These are phyloP conservation scores for Nitzschia palea DNA, from an alignment of 108 stramenopile species.

Conservation along the genomic window DNA sequence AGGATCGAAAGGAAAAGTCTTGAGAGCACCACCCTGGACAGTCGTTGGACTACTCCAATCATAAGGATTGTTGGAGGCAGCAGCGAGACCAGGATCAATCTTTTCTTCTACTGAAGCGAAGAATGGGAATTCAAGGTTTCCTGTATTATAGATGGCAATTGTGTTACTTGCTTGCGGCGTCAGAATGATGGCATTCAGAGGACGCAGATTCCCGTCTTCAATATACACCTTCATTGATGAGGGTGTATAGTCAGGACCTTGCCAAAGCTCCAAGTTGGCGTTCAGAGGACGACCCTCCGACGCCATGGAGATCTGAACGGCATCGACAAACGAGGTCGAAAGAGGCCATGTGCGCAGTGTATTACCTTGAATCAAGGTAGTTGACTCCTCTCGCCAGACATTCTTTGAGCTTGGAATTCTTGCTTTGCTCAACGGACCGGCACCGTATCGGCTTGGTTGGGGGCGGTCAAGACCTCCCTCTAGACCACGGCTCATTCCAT, in stretches of 20 bases:
- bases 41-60: conserved; percentile 30
- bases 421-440: background rate
- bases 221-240: conserved; percentile 61
- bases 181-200: conserved; percentile 57
- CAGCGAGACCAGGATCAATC: conserved; percentile 6
- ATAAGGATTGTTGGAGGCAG: background rate
- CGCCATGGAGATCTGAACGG: conserved; percentile 39
- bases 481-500: background rate
- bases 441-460: background rate
- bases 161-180: conserved; percentile 57
- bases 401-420: conserved; percentile 4
- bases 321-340: conserved; percentile 36
- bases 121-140: conserved; percentile 63
- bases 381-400: background rate
- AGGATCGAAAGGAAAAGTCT: conserved; percentile 61
- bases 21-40: conserved; percentile 72
- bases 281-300: conserved; percentile 71
- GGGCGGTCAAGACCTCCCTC: background rate
- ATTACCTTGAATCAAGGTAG: conserved; percentile 40
- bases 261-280: conserved; percentile 66
- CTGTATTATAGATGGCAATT: conserved; percentile 59
- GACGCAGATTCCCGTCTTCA: conserved; percentile 65
- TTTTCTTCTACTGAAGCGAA: conserved; percentile 47
- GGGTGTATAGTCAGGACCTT: conserved; percentile 65
- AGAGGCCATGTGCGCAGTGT: conserved; percentile 58